A percentile compares a stretch with the other conserved stretches of the same genome.
phyloP scores from a whole-genome alignment of 495 filamentous ascomycete genomes.

The Diplogelasinospora grovesii region DNA sequence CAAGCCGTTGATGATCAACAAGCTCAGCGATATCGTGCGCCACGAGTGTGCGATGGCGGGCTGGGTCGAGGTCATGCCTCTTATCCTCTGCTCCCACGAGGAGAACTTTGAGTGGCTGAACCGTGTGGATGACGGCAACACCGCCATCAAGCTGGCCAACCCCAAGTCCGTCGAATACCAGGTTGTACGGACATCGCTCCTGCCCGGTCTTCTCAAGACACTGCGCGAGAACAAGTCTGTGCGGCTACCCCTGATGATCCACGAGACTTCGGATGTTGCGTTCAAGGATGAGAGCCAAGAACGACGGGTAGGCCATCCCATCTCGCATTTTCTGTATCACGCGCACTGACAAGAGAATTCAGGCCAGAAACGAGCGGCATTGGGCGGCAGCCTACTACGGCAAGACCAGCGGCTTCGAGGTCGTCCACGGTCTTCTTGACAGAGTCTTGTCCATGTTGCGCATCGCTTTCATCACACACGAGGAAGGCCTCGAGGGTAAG shows the following conservation, averaged over 20 bases:
- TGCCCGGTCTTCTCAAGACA: constrained; percentile 88
- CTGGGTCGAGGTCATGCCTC: constrained; percentile 92
- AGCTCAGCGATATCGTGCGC: constrained; percentile 86
- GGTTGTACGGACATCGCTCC: constrained; percentile 81
- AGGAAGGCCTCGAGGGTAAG: constrained; percentile 58
- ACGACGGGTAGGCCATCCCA: too few species aligned
- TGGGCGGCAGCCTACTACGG: constrained; percentile 94
- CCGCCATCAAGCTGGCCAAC: constrained; percentile 83
- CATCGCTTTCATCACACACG: constrained; percentile 66
- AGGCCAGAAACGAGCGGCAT: constrained; percentile 83
- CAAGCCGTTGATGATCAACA: constrained; percentile 85
- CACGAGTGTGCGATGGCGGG: constrained; percentile 88
- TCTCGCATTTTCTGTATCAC: too few species aligned
- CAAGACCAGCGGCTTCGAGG: constrained; percentile 92
- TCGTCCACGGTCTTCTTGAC: constrained; percentile 91
- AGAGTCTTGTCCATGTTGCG: constrained; percentile 90
- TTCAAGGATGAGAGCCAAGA: constrained; percentile 76
- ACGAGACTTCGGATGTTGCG: constrained; percentile 86
- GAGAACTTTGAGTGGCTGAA: constrained; percentile 98
- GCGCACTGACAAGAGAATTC: too few species aligned
- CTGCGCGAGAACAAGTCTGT: constrained; percentile 91
- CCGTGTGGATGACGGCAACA: constrained; percentile 78
- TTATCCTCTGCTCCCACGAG: constrained; percentile 96
- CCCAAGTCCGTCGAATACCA: constrained; percentile 97
- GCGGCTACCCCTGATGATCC: constrained; percentile 82